These are phyloP conservation scores for Mangifera indica DNA, from an alignment of 345 rosid species.

Conservation along the genomic window DNA sequence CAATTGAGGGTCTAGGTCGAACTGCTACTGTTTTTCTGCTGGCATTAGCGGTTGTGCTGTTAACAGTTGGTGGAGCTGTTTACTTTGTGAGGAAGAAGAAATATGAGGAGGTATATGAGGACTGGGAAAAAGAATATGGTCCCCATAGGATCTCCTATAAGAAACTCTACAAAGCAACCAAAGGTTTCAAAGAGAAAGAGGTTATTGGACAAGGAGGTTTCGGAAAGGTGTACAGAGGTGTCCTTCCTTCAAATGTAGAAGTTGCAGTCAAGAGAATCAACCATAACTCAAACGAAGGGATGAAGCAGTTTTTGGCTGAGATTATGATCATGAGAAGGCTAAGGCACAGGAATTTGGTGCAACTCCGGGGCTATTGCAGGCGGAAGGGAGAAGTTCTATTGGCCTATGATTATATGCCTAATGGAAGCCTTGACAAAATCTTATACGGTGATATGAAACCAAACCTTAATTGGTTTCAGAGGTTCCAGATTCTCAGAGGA, in stretches of 20 bases:
- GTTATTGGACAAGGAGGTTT: constrained; percentile 48
- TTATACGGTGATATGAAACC: constrained; percentile 24
- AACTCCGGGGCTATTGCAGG: constrained; percentile 50
- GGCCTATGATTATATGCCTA: constrained; percentile 48
- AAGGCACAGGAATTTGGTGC: constrained; percentile 49
- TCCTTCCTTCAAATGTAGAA: constrained; percentile 23
- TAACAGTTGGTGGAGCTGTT: constrained; percentile 23
- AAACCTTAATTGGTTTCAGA: constrained; percentile 39
- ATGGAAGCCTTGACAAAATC: constrained; percentile 46
- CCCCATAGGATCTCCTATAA: constrained; percentile 42
- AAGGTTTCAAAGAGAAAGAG: constrained; percentile 40
- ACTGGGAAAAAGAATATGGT: constrained; percentile 50
- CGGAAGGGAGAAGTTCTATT: constrained; percentile 40
- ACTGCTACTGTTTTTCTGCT: constrained; percentile 23
- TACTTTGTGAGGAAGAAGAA: constrained; percentile 29
- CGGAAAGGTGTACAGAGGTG: constrained; percentile 47
- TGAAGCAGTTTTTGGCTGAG: constrained; percentile 53
- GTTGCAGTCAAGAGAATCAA: constrained; percentile 51
- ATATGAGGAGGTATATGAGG: constrained; percentile 40
- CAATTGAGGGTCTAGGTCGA: constrained; percentile 12
- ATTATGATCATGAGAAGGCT: constrained; percentile 44
- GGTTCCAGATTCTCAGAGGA: constrained; percentile 41
- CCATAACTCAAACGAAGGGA: constrained; percentile 39
- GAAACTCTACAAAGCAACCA: constrained; percentile 41
- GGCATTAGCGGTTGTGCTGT: constrained; percentile 14